Percentiles rank a stretch among this genome's conserved stretches.
Conservation (phyloP, 1,284 basidiomycete genomes). For the Wolfiporia cocos region DNA sequence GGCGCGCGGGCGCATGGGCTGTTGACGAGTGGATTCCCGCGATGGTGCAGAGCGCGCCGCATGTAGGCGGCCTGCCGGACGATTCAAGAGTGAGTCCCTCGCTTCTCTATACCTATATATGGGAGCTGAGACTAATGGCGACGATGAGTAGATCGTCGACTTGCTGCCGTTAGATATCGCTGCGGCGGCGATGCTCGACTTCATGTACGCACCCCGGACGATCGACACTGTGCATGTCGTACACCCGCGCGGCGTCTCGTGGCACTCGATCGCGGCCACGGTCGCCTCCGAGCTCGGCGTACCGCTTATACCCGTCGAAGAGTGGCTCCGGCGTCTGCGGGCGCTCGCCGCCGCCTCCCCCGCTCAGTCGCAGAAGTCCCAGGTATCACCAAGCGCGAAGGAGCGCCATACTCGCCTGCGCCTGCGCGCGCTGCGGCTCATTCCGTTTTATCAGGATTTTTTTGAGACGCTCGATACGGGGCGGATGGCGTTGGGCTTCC, state of each 20-base stretch:
- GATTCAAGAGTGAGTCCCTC: constrained; percentile 17
- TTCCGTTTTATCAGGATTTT: neutral
- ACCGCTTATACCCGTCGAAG: constrained; percentile 15
- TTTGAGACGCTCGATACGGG: neutral
- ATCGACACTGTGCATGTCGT: constrained; percentile 22
- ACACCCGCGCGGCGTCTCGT: constrained; percentile 20
- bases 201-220: constrained; percentile 13
- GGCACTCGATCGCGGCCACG: constrained; percentile 12
- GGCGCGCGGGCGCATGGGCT: constrained; percentile 35
- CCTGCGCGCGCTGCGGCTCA: neutral
- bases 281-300: constrained; percentile 15
- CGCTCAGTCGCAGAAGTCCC: neutral
- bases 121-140: constrained; percentile 5
- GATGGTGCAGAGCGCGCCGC: constrained; percentile 30
- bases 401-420: neutral
- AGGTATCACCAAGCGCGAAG: neutral
- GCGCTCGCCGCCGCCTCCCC: constrained; percentile 8
- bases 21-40: constrained; percentile 38
- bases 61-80: constrained; percentile 23
- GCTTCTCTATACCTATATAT: constrained; percentile 8
- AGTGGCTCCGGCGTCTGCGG: constrained; percentile 15
- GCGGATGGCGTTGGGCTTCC: neutral
- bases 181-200: constrained; percentile 18
- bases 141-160: constrained; percentile 11
- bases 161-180: constrained; percentile 21